Conservation (phyloP, 192 early-diverging fungal genomes). For the Podochytrium sp. region DNA sequence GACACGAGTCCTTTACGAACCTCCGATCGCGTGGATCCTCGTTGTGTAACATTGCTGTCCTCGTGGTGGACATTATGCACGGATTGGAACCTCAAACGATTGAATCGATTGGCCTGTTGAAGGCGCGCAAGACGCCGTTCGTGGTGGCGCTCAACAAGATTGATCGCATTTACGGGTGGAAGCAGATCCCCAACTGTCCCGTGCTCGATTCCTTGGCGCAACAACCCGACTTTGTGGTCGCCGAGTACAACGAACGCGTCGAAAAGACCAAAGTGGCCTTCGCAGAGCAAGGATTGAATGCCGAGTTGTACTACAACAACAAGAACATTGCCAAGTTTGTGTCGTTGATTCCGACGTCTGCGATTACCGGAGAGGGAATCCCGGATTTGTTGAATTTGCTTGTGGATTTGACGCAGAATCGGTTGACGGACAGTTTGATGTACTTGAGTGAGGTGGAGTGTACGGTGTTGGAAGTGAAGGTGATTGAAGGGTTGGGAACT, state of each 20-base stretch:
- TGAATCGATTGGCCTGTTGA: slow-evolving; percentile 90
- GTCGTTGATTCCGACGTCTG: slow-evolving; percentile 96
- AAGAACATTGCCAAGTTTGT: slow-evolving; percentile 93
- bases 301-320: slow-evolving; percentile 93
- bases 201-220: slow-evolving; percentile 77
- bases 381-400: slow-evolving; percentile 95
- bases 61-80: slow-evolving; percentile 99
- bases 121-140: slow-evolving; percentile 94
- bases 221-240: slow-evolving; percentile 73
- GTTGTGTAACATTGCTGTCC: slow-evolving; percentile 98
- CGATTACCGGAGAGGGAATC: slow-evolving; percentile 97
- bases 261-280: slow-evolving; percentile 79
- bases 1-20: slow-evolving; percentile 98
- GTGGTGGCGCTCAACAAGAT: slow-evolving; percentile 99
- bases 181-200: slow-evolving; percentile 77
- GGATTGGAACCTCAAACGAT: slow-evolving; percentile 98
- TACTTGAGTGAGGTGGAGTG: slow-evolving; percentile 95
- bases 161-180: slow-evolving; percentile 95
- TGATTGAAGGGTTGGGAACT: slow-evolving; percentile 96
- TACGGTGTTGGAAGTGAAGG: slow-evolving; percentile 99
- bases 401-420: slow-evolving; percentile 87
- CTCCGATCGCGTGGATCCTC: slow-evolving; percentile 93
- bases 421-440: slow-evolving; percentile 96
- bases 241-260: slow-evolving; percentile 87
- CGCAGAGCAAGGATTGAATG: slow-evolving; percentile 96